Percentiles rank a stretch among this genome's conserved stretches.
These are phyloP conservation scores for Alternaria sp. DNA, from an alignment of 2,329 filamentous ascomycete species.

Conservation along the genomic window DNA sequence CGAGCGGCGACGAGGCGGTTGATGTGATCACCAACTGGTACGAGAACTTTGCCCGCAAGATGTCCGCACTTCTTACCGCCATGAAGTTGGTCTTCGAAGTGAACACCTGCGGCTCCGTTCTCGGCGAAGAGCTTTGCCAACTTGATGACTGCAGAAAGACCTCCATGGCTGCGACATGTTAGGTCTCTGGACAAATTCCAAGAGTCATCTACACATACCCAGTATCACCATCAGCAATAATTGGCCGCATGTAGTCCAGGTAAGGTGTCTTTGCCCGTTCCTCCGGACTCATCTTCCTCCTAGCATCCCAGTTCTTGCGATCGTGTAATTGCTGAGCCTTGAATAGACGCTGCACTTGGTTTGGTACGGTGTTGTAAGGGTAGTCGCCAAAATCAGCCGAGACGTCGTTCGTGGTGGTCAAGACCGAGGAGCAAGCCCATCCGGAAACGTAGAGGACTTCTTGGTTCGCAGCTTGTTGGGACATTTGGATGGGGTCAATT, in stretches of 20 bases:
- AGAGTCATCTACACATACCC: slow-evolving; percentile 57
- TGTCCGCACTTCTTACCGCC: slow-evolving; percentile 99
- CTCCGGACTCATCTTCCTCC: slow-evolving; percentile 78
- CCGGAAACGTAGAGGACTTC: slow-evolving; percentile 96
- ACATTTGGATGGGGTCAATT: slow-evolving; percentile 99
- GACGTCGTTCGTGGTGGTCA: slow-evolving; percentile 96
- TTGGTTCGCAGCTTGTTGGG: slow-evolving; percentile 94
- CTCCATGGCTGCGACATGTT: slow-evolving; percentile 74
- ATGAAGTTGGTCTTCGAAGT: slow-evolving; percentile 97
- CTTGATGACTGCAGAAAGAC: slow-evolving; percentile 91
- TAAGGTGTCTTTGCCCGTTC: slow-evolving; percentile 81
- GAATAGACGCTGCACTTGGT: slow-evolving; percentile 94
- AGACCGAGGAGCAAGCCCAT: slow-evolving; percentile 94
- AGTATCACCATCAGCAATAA: slow-evolving; percentile 95
- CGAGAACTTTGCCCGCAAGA: slow-evolving; percentile 92
- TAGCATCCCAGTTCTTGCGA: slow-evolving; percentile 88
- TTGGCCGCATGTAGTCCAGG: slow-evolving; percentile 90
- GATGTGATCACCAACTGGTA: slow-evolving; percentile 94
- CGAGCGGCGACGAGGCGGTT: slow-evolving; percentile 90
- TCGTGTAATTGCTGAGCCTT: slow-evolving; percentile 98
- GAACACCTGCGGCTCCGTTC: slow-evolving; percentile 93
- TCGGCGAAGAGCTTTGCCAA: slow-evolving; percentile 97
- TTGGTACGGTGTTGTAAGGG: slow-evolving; percentile 98
- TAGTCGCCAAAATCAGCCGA: slow-evolving; percentile 98
- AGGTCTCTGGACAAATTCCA: slow-evolving; percentile 2